Evolutionary conservation across 352 stramenopile genomes (phyloP), one percentile per base, ranked within the genome.

Genomic region (Globisporangium apiculatum): DNA sequence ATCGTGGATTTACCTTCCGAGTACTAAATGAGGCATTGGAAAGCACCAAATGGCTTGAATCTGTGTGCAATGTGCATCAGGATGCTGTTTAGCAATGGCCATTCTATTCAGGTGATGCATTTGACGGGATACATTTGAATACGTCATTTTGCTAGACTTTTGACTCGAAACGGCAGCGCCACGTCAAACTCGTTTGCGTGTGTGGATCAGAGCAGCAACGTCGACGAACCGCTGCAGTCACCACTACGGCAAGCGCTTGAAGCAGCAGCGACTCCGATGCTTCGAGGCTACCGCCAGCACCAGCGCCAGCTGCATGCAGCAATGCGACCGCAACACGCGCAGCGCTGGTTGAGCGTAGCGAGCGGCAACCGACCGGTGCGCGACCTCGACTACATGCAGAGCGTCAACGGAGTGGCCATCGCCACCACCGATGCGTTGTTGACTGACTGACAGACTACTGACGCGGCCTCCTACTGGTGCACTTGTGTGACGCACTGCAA

Each of bases 241-340:
- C 42, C 42, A 47, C 42, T 17, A 47, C 15, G 5, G 42, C 41
- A 45, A 47, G 42, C 11, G n/a, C 9, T 14, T 3, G 12, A 47
- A 31, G 24, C 24, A 31, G 24, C 24, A 31, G 24, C 24, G 24
- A 31, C 24, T 31, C 24, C 42, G 42, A 49, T 49, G 45, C 45
- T 49, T 10, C 45, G 45, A 49, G 45, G 45, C 15, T 49, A 49
- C 45, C 5, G 17, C 10, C 45, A 49, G 17, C 45, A 12, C n/a
- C 45, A 49, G 15, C 45, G 45, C 15, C 45, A 49, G 45, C 17
- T 49, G 45, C 45, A 49, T 17, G 45, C 45, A 31, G 45, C n/a
- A n/a, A 49, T 49, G 45, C 45, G 45, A n/a, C 45, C 45, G 45
- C 45, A 49, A 17, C 45, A 49, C 17, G 45, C 45, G 17, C 45